These are phyloP conservation scores for Chamaecyparis obtusa DNA, from an alignment of 75 land plant genomes.

Conservation along the genomic window DNA sequence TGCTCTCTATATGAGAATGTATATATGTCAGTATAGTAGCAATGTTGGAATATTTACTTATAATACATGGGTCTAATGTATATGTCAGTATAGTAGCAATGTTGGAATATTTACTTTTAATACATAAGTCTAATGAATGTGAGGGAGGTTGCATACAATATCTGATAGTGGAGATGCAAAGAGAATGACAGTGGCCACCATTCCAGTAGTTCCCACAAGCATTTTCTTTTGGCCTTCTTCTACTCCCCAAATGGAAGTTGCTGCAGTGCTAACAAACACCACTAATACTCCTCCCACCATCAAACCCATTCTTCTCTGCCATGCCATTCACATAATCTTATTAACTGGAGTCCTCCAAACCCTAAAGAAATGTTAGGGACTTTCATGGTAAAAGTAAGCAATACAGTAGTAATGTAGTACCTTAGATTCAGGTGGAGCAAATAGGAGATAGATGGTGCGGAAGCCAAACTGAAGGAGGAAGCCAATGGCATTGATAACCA, in stretches of 20 bases:
- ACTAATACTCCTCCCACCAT: constrained; percentile 12
- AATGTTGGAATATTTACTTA: too few relatives aligned
- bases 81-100: too few relatives aligned
- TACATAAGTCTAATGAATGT: too few relatives aligned
- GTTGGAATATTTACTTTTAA: too few relatives aligned
- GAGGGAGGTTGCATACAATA: constrained; percentile 32
- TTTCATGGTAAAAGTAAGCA: not conserved
- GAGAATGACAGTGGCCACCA: constrained; percentile 46
- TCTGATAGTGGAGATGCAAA: constrained; percentile 43
- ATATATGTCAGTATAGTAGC: too few relatives aligned
- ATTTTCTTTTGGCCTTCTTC: constrained; percentile 37
- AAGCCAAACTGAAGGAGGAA: not conserved
- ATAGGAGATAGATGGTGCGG: not conserved
- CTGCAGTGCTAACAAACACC: constrained; percentile 23
- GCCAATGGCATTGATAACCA: constrained; percentile 8
- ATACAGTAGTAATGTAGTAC: not conserved
- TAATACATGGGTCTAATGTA: too few relatives aligned
- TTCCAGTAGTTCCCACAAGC: constrained; percentile 42
- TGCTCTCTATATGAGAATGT: too few relatives aligned
- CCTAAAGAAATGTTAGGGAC: too few relatives aligned
- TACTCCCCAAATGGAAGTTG: constrained; percentile 24
- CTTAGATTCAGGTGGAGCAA: not conserved
- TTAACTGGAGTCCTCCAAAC: not conserved
- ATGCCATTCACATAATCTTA: not conserved
- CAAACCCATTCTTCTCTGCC: not conserved